Conservation (phyloP, 345 rosid species). For the Psidium guajava region DNA sequence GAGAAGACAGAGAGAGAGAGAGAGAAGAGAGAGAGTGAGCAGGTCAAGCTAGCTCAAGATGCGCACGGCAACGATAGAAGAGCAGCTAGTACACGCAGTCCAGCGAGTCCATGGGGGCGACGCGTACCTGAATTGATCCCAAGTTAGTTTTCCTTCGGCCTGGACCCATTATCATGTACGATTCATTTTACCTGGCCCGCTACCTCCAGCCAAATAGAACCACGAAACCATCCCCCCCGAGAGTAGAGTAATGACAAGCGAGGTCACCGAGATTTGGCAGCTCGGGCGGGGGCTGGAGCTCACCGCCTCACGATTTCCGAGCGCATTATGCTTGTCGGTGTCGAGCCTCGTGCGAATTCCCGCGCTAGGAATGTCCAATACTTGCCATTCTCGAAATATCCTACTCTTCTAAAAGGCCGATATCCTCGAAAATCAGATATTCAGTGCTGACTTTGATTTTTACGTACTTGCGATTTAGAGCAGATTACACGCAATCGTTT, state of each 20-base stretch:
- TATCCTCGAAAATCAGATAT: not conserved
- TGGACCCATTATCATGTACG: not conserved
- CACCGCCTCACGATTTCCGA: accelerated
- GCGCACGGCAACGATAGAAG: not conserved
- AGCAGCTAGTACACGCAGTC: not conserved
- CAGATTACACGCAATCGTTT: too few relatives aligned
- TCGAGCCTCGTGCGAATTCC: not conserved
- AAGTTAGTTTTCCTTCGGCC: not conserved
- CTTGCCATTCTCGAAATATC: not conserved
- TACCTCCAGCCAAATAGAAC: not conserved
- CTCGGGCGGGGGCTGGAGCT: not conserved
- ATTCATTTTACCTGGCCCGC: not conserved
- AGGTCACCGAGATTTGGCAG: not conserved
- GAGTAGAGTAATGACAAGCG: not conserved
- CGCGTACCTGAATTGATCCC: too few relatives aligned
- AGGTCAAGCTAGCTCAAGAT: not conserved
- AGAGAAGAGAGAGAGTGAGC: not conserved
- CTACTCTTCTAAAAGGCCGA: not conserved
- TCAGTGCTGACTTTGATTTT: not conserved
- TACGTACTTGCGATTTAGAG: too few relatives aligned
- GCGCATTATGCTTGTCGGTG: not conserved
- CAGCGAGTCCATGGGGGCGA: not conserved
- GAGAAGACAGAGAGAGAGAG: too few relatives aligned
- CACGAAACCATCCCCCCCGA: not conserved
- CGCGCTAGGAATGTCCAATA: not conserved